A percentile compares a stretch with the other conserved stretches of the same genome.
Evolutionary conservation across 345 rosid species (phyloP).

Genomic region (Lepidium sativum): DNA sequence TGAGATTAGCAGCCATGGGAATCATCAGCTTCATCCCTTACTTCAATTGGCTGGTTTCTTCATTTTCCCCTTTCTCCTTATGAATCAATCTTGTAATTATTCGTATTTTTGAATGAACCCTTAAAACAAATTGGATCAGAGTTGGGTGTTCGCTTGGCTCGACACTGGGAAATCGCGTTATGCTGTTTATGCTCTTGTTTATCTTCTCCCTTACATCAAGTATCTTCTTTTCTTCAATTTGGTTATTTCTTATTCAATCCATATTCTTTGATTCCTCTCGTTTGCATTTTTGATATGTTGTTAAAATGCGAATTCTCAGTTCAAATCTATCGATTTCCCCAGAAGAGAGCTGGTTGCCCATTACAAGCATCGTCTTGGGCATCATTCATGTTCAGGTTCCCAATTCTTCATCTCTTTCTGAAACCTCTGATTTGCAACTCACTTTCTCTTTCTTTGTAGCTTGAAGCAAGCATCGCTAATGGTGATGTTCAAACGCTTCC

Average conservation of each 20-base stretch:
- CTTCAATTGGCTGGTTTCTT: slow-evolving; percentile 90
- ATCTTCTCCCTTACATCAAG: slow-evolving; percentile 87
- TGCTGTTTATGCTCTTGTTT: slow-evolving; percentile 60
- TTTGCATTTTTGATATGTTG: not conserved
- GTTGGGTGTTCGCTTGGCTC: slow-evolving; percentile 99
- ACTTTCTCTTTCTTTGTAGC: slow-evolving; percentile 33
- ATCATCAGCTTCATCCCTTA: slow-evolving; percentile 84
- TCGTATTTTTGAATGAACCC: not conserved
- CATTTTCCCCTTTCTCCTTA: not conserved
- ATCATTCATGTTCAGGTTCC: slow-evolving; percentile 84
- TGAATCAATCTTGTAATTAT: too few relatives aligned
- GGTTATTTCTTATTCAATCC: too few relatives aligned
- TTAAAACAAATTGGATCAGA: slow-evolving; percentile 26
- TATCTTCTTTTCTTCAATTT: not conserved
- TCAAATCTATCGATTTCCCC: slow-evolving; percentile 75
- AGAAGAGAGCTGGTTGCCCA: slow-evolving; percentile 90
- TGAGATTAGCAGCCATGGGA: slow-evolving; percentile 85
- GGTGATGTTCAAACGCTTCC: slow-evolving; percentile 67
- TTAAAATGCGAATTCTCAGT: slow-evolving; percentile 28
- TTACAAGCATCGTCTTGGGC: slow-evolving; percentile 80
- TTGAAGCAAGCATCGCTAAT: slow-evolving; percentile 74
- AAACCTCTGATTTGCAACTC: not conserved
- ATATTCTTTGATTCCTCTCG: too few relatives aligned
- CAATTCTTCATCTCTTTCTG: not conserved
- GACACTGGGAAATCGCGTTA: slow-evolving; percentile 84